phyloP scores from a whole-genome alignment of 192 early-diverging fungal species.

The Backusella westeae region DNA sequence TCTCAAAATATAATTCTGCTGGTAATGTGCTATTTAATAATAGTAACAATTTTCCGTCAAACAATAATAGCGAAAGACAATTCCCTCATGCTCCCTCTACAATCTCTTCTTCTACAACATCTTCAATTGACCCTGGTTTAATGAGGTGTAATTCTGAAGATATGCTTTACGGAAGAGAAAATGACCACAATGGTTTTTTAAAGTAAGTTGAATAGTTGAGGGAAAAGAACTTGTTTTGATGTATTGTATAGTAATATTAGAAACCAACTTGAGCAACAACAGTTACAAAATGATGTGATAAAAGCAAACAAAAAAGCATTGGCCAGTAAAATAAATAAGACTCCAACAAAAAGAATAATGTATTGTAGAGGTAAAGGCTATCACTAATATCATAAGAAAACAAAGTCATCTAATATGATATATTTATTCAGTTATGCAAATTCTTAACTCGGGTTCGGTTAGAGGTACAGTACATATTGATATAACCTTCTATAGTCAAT shows the following conservation, averaged over 20 bases:
- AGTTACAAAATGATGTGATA: neutral
- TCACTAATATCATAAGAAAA: neutral
- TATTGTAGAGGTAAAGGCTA: slow-evolving; percentile 10
- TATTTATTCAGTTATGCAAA: slow-evolving; percentile 4
- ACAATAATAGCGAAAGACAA: neutral
- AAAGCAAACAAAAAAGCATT: neutral
- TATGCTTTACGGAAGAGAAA: neutral
- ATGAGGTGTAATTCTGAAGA: neutral
- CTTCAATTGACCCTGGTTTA: neutral
- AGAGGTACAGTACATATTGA: neutral
- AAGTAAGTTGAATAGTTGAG: neutral
- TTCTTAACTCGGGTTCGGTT: neutral
- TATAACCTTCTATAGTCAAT: neutral
- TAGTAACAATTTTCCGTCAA: neutral
- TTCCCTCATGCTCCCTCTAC: neutral
- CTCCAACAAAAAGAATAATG: slow-evolving; percentile 9
- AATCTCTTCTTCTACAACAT: neutral
- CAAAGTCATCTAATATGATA: neutral
- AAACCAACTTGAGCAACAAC: slow-evolving; percentile 2
- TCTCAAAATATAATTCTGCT: slow-evolving; percentile 1
- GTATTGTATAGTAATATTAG: neutral
- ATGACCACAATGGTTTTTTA: neutral
- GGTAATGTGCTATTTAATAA: neutral
- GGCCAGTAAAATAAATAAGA: neutral
- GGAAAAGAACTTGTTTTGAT: neutral